phyloP scores from a whole-genome alignment of 75 land plant species.

The Gnetum montanum region DNA sequence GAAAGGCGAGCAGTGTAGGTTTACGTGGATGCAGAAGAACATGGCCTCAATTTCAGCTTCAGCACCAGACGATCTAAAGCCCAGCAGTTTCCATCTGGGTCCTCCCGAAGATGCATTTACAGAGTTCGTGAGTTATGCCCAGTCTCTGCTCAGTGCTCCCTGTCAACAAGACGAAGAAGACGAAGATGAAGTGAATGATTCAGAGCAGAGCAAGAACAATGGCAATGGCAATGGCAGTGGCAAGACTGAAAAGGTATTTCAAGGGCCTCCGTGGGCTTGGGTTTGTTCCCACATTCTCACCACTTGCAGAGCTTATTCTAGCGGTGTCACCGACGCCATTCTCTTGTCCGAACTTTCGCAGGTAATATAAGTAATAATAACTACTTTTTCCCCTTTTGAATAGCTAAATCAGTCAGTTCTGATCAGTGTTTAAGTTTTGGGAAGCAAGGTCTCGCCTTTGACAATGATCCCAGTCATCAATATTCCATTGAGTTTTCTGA shows the following conservation, averaged over 20 bases:
- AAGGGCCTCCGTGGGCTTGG: conserved; percentile 80
- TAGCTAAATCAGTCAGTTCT: background rate
- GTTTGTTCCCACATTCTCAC: conserved; percentile 51
- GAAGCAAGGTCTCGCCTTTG: background rate
- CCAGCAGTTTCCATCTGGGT: background rate
- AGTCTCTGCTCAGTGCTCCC: conserved; percentile 14
- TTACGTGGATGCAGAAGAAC: no score
- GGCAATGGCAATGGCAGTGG: conserved; percentile 5
- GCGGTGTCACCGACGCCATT: conserved; percentile 81
- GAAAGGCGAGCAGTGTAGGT: no score
- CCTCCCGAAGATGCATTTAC: conserved; percentile 38
- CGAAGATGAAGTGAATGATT: background rate
- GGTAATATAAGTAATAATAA: no score
- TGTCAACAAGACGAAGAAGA: background rate
- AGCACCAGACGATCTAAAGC: background rate
- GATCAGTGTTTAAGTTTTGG: background rate
- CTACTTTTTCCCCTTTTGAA: background rate
- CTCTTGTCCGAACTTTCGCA: conserved; percentile 77
- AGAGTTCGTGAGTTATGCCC: conserved; percentile 51
- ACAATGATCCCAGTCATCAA: no score
- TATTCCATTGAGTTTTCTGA: no score
- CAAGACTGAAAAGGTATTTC: background rate
- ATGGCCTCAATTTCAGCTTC: no score
- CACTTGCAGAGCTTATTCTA: conserved; percentile 66
- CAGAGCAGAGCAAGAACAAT: background rate